Evolutionary conservation across 805 yeast species (phyloP), one percentile per base, ranked within the genome.

Genomic region (Teunomyces tritomae): DNA sequence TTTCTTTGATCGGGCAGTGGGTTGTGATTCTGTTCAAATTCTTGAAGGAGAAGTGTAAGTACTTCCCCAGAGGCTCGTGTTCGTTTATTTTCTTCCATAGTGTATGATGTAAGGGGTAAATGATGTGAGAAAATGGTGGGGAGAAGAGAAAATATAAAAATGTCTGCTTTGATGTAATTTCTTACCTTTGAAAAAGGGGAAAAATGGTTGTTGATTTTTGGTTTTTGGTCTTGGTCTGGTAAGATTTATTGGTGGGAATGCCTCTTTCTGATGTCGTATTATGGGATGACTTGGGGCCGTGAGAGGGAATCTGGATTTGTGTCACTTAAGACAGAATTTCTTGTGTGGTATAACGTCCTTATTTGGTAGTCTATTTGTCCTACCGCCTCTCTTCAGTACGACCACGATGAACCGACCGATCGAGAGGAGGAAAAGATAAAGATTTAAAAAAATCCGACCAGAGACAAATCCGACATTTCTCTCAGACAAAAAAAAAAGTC

Each of bases 1-100:
- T 84, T 84, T 35, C 97, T 71, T 47, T 78, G 78, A 35, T 84
- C 84, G 0, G 91, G 82, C 28, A 81, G 74, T 0, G 97, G 97
- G 55, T 85, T 87, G 28, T 88, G 85, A 55, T 87, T 87, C 44
- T 69, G 71, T 44, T 77, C 79, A 61, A 88, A 90, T 61, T 87
- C 95, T 28, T 73, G 68, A 37, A 88, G 78, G 43, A 90, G 73
- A 39, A 77, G 74, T 43, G 82, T 84, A 45, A 90, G 71, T 2
- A 86, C 89, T 58, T 85, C 92, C 1, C 96, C 92, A n/a, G 83
- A 80, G 2, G 90, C 90, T 46, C 92, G 71, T 10, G 85, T 82
- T 51, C 94, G 70, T 54, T 82, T 83, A 26, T 26, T 37, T 26
- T 37, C 40, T 20, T 37, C 40, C 40, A 37, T 37, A 28, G 8